A percentile compares a stretch with the other conserved stretches of the same genome.
Evolutionary conservation across 768 basidiomycete genomes (phyloP).

Genomic region (Mycena metata): DNA sequence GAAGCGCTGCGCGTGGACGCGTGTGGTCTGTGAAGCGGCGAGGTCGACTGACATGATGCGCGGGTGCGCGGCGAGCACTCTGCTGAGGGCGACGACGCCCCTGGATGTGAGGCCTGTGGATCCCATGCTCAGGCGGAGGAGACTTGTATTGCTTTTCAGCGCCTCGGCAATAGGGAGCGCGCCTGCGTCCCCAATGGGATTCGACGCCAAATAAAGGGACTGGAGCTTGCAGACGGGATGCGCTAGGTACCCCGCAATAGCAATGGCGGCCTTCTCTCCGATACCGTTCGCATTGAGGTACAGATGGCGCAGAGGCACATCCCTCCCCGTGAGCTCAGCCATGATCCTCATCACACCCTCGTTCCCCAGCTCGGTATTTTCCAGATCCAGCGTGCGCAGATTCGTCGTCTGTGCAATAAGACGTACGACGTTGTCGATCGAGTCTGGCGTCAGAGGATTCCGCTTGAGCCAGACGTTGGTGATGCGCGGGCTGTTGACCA

Average conservation of each 20-base stretch:
- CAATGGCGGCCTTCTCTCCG: constrained; percentile 27
- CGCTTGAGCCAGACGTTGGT: constrained; percentile 40
- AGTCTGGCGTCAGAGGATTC: constrained; percentile 34
- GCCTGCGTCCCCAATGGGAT: constrained; percentile 37
- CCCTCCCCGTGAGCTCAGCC: constrained; percentile 22
- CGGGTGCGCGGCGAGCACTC: constrained; percentile 28
- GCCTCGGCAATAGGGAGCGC: constrained; percentile 26
- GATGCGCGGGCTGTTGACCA: constrained; percentile 32
- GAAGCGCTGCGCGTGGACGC: constrained; percentile 26
- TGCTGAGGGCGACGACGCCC: constrained; percentile 23
- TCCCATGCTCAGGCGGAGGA: constrained; percentile 28
- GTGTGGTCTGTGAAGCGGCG: constrained; percentile 23
- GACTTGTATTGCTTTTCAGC: constrained; percentile 22
- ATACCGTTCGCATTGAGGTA: constrained; percentile 36
- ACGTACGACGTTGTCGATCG: constrained; percentile 26
- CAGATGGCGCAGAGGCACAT: constrained; percentile 31
- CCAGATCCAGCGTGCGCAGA: constrained; percentile 36
- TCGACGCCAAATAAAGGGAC: constrained; percentile 29
- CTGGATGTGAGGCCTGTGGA: constrained; percentile 29
- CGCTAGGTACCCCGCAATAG: constrained; percentile 31
- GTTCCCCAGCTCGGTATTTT: constrained; percentile 35
- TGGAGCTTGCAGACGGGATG: constrained; percentile 31
- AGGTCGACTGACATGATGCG: constrained; percentile 26
- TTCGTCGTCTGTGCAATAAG: constrained; percentile 33
- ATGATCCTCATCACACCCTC: constrained; percentile 27